A percentile compares a stretch with the other conserved stretches of the same genome.
Evolutionary conservation across 768 basidiomycete genomes (phyloP).

Genomic region (Psilocybe sp.): DNA sequence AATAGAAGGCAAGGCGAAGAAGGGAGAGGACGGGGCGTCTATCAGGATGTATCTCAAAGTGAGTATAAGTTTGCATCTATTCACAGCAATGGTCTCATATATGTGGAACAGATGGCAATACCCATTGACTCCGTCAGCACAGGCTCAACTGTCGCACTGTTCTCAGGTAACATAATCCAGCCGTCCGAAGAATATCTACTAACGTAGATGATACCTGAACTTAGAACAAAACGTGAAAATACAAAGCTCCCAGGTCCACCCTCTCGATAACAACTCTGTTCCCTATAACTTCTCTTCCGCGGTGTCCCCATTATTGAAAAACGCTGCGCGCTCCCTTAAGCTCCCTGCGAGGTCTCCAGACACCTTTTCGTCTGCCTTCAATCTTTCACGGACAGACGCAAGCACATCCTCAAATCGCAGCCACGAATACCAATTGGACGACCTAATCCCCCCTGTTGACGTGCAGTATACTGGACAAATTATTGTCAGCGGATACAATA

Average conservation of each 20-base stretch:
- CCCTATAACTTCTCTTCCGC: conserved; percentile 76
- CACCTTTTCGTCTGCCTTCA: conserved; percentile 59
- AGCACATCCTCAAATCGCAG: conserved; percentile 32
- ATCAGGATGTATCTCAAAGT: conserved; percentile 82
- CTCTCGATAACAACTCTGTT: conserved; percentile 64
- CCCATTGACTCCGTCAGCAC: conserved; percentile 65
- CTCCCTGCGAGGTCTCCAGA: conserved; percentile 59
- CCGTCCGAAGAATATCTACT: background rate
- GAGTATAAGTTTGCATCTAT: conserved; percentile 1
- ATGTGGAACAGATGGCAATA: conserved; percentile 49
- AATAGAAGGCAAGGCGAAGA: conserved; percentile 71
- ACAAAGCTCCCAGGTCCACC: conserved; percentile 70
- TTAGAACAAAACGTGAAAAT: conserved; percentile 81
- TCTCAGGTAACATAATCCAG: conserved; percentile 53
- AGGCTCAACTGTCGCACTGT: conserved; percentile 68
- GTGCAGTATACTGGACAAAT: conserved; percentile 71
- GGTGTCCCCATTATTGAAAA: conserved; percentile 60
- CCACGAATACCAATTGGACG: conserved; percentile 33
- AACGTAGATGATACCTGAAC: background rate
- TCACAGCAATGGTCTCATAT: background rate
- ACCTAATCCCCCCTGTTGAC: conserved; percentile 48
- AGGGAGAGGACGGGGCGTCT: conserved; percentile 59
- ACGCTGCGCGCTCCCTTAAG: conserved; percentile 67
- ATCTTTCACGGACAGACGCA: conserved; percentile 32
- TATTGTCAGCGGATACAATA: conserved; percentile 72